Evolutionary conservation across 2,329 filamentous ascomycete genomes (phyloP), one percentile per base, ranked within the genome.

Genomic region (Aspergillus unguis): DNA sequence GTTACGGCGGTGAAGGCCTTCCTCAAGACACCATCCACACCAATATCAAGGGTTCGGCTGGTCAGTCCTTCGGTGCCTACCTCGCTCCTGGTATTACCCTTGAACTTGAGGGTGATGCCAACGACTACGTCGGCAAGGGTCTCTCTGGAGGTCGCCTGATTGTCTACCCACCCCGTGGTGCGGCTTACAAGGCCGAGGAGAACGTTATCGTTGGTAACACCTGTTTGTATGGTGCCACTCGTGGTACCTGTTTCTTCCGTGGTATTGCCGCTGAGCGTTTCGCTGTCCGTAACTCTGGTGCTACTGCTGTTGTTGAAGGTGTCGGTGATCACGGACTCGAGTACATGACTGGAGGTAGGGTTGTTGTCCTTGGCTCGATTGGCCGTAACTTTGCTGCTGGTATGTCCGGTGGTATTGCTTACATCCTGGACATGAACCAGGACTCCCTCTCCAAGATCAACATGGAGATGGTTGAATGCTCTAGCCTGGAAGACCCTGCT

Each of bases 351-450:
- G 92, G 92, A 70, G 92, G 92, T 69, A 90, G 92, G 68, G 81
- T 96, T 46, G 78, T 97, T 59, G 82, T 95, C 66, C 82, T 97
- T 44, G 92, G 92, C 53, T 85, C 83, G 65, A 96, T 91, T 68
- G 92, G 92, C 42, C 92, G 92, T 64, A 97, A 97, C 80, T 97
- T 97, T 68, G 92, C 92, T 64, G 92, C 92, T 56, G 92, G 92
- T 80, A 97, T 97, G 92, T 96, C 92, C 66, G 92, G 92, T 68
- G 92, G 92, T 80, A 96, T 97, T 65, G 92, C 92, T 17, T 97
- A 96, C 66, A 85, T 96, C 49, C 83, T 97, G 29, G 92, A 97
- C 67, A 87, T 94, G 67, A 83, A 92, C 70, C 83, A 87, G 60
- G 90, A 96, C 75, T 96, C 96, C 77, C 80, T 88, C 71, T 85